Base-by-base conservation (phyloP, 2,329 filamentous ascomycete genomes). In the Calycina herbarum region DNA sequence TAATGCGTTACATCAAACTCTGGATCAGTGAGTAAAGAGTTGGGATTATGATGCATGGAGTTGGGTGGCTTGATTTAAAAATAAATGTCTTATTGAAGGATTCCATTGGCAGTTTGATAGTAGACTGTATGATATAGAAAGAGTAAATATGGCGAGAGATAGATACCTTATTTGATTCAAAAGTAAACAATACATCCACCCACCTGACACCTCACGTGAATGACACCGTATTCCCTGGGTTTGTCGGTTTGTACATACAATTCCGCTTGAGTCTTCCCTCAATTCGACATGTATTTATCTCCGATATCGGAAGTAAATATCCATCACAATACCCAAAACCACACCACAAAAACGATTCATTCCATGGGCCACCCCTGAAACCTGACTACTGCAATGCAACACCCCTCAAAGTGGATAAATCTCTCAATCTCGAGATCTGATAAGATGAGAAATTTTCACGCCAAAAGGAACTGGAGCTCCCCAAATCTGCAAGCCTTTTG, bases 1-100 rank as follows among this genome's bases (percentile, higher is more conserved):
- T 11, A 84, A 82, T 73, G 82, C 80, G 24, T 74, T 83, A 59
- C 80, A 82, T 68, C 82, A 84, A 69, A 81, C 27, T 20, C 29
- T 66, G 6, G 61, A 66, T 31, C 56, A 65, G 15, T 48, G 35
- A 40, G 35, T 10, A 38, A 2, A 24, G 13, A 29, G 35, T 15
- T 17, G 40, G 29, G 45, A 15, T 17, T n/a, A 15, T 13, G 31
- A 7, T n/a, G 57, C 27, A 33, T 58, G 31, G 31, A 11, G 7
- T 15, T 58, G 57, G 24, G 33, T 15, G 13, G 57, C 10, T 58
- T n/a, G 58, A 24, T n/a, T 40, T 60, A 45, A 24, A 8, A 27
- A 11, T 24, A 24, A 24, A 20, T 17, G n/a, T 31, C 10, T 7
- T 31, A 58, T 38, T 38, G 7, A 11, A 38, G 35, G 10, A 7